These are phyloP conservation scores for Yueomyces sinensis DNA, from an alignment of 805 yeast species.

Conservation along the genomic window DNA sequence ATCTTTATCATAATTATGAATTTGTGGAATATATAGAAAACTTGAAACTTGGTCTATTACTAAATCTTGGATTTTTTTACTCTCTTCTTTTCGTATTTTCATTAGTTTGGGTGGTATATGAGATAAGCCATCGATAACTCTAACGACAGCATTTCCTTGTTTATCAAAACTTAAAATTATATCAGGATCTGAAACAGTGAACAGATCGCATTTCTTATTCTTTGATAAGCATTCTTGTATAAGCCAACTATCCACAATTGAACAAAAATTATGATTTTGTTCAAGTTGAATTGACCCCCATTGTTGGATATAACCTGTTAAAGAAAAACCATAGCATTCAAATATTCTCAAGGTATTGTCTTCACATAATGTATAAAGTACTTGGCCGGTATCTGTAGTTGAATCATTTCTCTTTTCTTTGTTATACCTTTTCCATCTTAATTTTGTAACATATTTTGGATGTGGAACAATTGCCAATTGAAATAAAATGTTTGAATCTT, in stretches of 20 bases:
- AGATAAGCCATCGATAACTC: conserved; percentile 39
- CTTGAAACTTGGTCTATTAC: conserved; percentile 23
- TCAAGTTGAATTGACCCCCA: conserved; percentile 38
- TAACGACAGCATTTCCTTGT: conserved; percentile 30
- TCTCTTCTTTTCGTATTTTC: conserved; percentile 26
- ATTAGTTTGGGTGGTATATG: conserved; percentile 44
- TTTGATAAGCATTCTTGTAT: conserved; percentile 17
- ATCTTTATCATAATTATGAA: conserved; percentile 14
- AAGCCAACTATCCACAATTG: conserved; percentile 29
- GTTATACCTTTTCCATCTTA: conserved; percentile 44
- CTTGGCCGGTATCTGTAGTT: conserved; percentile 25
- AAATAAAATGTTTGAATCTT: conserved; percentile 47
- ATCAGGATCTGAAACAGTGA: conserved; percentile 26
- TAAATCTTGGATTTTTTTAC: conserved; percentile 11
- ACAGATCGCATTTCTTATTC: conserved; percentile 2
- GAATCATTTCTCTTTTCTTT: neutral
- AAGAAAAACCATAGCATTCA: conserved; percentile 49
- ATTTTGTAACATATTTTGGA: conserved; percentile 38
- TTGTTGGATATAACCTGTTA: conserved; percentile 39
- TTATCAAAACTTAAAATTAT: conserved; percentile 30
- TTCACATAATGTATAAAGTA: conserved; percentile 48
- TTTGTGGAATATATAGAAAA: conserved; percentile 26
- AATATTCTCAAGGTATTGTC: conserved; percentile 53
- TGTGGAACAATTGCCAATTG: conserved; percentile 58
- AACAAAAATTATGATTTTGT: conserved; percentile 20